Base-by-base conservation (phyloP, 495 filamentous ascomycete genomes). In the Aspergillus olivimuriae region DNA sequence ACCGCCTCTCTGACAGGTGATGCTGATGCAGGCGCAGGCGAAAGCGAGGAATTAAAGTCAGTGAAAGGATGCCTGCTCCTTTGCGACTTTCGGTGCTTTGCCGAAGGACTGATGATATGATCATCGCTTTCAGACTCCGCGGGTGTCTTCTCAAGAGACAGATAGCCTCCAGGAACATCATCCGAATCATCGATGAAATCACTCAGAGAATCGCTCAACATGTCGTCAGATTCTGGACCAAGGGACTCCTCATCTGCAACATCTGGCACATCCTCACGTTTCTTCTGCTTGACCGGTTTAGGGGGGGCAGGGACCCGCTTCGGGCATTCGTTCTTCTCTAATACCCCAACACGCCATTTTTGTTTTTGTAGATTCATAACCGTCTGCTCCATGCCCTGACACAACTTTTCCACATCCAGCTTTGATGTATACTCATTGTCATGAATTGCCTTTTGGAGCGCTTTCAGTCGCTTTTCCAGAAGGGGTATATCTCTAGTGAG, bases 281-380 rank as follows among this genome's bases (percentile, higher is more conserved):
- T 59, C 15, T 46, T 44, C 18, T 41, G 52, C n/a, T 21, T 42
- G 20, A 35, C 47, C 14, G 46, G 48, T 24, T 62, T 66, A 6
- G 65, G 52, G 9, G 52, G 45, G 4, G 41, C 41, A 0, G 60
- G 35, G 32, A 64, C 51, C 42, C 66, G 80, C 6, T 70, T 66
- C 0, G 84, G 84, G 34, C 67, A 68, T 4, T 41, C 51, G 2
- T 69, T 59, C 17, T 63, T 62, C 42, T 71, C 56, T 16, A 88
- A 66, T 1, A 82, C 34, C 3, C 49, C 52, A 14, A 83, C 63
- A 36, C 66, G 70, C 77, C 80, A 88, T 18, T 53, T 57, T 5
- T 66, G 48, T 17, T 76, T 58, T 55, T 76, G 74, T 8, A 68
- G 74, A 24, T 81, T 69, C 20, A 70, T 73, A n/a, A 95, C 58